phyloP scores from a whole-genome alignment of 1,284 basidiomycete genomes.

The Singerocomus rubriflavus region DNA sequence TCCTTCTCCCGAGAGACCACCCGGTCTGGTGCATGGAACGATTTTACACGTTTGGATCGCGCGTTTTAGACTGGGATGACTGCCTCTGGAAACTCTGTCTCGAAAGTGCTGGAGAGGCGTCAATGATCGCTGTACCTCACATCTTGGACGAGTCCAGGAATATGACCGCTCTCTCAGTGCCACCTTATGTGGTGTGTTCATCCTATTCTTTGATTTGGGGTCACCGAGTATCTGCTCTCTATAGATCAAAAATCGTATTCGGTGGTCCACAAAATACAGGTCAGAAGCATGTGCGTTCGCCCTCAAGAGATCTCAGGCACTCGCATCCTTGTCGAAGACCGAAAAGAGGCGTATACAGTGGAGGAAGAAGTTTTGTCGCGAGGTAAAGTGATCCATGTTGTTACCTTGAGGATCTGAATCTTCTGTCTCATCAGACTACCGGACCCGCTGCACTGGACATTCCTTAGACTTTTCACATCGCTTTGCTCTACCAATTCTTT shows the following conservation, averaged over 20 bases:
- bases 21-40: slow-evolving; percentile 65
- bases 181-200: slow-evolving; percentile 17
- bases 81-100: slow-evolving; percentile 70
- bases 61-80: slow-evolving; percentile 56
- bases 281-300: slow-evolving; percentile 54
- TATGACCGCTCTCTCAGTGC: slow-evolving; percentile 13
- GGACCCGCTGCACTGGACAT: slow-evolving; percentile 19
- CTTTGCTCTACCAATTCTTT: not conserved
- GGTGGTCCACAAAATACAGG: slow-evolving; percentile 46
- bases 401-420: slow-evolving; percentile 2
- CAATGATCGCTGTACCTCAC: slow-evolving; percentile 27
- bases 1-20: slow-evolving; percentile 47
- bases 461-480: slow-evolving; percentile 7
- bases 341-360: slow-evolving; percentile 37
- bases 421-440: slow-evolving; percentile 16
- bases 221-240: not conserved
- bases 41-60: slow-evolving; percentile 44
- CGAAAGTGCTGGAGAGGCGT: slow-evolving; percentile 45
- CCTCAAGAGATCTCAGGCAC: slow-evolving; percentile 42
- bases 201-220: not conserved
- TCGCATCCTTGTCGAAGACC: slow-evolving; percentile 28
- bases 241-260: slow-evolving; percentile 41
- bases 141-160: slow-evolving; percentile 17
- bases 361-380: slow-evolving; percentile 44
- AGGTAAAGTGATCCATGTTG: slow-evolving; percentile 26